Conservation (phyloP, 2,329 filamentous ascomycete species). For the Eutypa lata region DNA sequence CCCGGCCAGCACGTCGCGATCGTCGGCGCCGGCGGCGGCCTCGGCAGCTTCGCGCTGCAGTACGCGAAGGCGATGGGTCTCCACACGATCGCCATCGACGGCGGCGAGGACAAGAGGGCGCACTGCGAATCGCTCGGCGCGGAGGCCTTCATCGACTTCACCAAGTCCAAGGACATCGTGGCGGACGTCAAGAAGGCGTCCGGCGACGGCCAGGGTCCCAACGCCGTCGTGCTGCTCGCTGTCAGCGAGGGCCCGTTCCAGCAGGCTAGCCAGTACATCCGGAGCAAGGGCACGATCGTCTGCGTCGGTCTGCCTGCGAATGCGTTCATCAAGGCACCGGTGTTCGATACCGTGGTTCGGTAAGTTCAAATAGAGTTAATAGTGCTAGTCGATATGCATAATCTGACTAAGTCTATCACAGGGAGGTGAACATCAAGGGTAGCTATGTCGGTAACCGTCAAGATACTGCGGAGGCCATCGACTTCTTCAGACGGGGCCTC, state of each 20-base stretch:
- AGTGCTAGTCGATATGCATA: background rate
- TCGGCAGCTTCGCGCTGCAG: constrained; percentile 74
- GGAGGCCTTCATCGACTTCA: constrained; percentile 75
- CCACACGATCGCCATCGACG: constrained; percentile 76
- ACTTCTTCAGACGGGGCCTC: constrained; percentile 80
- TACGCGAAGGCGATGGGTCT: constrained; percentile 92
- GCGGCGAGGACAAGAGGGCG: constrained; percentile 74
- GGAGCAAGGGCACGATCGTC: constrained; percentile 76
- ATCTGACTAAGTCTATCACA: constrained; percentile 16
- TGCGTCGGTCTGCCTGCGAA: constrained; percentile 85
- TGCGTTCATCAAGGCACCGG: constrained; percentile 76
- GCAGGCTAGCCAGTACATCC: constrained; percentile 85
- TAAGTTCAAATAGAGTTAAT: constrained; percentile 4
- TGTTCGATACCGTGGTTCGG: constrained; percentile 80
- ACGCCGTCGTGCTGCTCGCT: constrained; percentile 83
- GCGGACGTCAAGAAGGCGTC: constrained; percentile 81
- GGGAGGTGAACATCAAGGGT: constrained; percentile 90
- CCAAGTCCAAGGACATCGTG: constrained; percentile 71
- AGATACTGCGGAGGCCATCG: constrained; percentile 83
- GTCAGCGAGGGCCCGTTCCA: constrained; percentile 92
- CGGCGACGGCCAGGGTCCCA: constrained; percentile 76
- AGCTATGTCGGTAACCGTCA: constrained; percentile 91
- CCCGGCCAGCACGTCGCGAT: constrained; percentile 79
- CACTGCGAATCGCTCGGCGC: constrained; percentile 71
- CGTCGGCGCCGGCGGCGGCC: constrained; percentile 80